Percentiles rank a stretch among this genome's conserved stretches.
Evolutionary conservation across 164 flowering plant species (phyloP).

Genomic region (Pachysandra terminalis): DNA sequence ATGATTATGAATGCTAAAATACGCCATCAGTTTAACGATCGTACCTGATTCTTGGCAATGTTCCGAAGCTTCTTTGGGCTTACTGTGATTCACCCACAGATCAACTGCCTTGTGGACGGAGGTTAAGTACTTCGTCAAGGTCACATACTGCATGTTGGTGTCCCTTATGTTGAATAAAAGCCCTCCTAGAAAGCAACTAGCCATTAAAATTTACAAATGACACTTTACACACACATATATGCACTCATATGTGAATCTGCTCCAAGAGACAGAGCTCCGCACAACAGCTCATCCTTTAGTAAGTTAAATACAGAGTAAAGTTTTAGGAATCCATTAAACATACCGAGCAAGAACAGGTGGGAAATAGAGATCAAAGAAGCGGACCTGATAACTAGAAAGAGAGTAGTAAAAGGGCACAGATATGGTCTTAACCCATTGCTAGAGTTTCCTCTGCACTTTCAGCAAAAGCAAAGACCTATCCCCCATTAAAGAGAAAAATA

Average conservation of each 20-base stretch:
- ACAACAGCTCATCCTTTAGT: conserved; percentile 82
- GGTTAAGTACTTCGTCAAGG: conserved; percentile 72
- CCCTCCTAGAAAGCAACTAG: no score
- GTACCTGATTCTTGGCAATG: no score
- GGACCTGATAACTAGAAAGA: conserved; percentile 82
- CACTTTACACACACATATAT: conserved; percentile 1
- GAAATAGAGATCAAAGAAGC: not conserved
- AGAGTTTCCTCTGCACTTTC: conserved; percentile 85
- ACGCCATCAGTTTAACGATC: not conserved
- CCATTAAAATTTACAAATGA: no score
- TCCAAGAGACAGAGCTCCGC: conserved; percentile 89
- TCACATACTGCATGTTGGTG: conserved; percentile 80
- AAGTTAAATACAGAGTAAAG: not conserved
- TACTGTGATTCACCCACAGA: conserved; percentile 54
- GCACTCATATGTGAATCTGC: no score
- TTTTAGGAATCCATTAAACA: no score
- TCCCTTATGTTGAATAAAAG: conserved; percentile 68
- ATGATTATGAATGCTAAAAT: not conserved
- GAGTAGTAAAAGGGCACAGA: conserved; percentile 93
- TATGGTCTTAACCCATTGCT: conserved; percentile 52
- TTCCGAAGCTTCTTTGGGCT: no score
- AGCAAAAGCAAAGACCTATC: conserved; percentile 78
- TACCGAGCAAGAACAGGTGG: not conserved
- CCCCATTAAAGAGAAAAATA: no score
- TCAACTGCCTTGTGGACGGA: conserved; percentile 45